Evolutionary conservation across 768 basidiomycete genomes (phyloP).

Genomic region (Hypholoma fasciculare): DNA sequence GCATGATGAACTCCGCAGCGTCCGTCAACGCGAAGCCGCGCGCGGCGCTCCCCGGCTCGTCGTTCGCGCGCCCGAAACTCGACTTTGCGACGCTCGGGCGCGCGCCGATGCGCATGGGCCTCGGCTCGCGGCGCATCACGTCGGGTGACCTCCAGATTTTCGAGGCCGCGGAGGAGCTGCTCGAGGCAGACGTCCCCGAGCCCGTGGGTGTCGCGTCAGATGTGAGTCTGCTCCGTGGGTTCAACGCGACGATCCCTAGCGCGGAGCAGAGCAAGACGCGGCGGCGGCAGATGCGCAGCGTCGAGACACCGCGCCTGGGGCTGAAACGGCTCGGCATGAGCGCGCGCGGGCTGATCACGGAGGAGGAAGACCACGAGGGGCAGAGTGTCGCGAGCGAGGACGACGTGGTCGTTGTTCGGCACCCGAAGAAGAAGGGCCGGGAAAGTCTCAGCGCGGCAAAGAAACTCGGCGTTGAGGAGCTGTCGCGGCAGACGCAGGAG

Average conservation of each 20-base stretch:
- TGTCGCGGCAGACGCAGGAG: constrained; percentile 81
- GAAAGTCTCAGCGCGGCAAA: constrained; percentile 71
- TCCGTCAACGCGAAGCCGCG: constrained; percentile 59
- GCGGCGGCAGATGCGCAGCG: constrained; percentile 76
- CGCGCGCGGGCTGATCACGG: constrained; percentile 71
- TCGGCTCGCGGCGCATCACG: constrained; percentile 68
- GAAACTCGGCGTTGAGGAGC: constrained; percentile 79
- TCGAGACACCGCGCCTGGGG: constrained; percentile 74
- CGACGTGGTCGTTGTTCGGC: constrained; percentile 64
- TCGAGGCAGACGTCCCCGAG: constrained; percentile 72
- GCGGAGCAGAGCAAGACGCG: constrained; percentile 77
- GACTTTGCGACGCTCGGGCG: constrained; percentile 82
- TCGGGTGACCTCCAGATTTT: constrained; percentile 84
- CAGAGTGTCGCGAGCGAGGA: constrained; percentile 75
- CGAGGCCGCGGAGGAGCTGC: constrained; percentile 78
- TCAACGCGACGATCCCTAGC: constrained; percentile 93
- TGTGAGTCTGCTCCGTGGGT: constrained; percentile 85
- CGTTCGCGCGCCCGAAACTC: constrained; percentile 41
- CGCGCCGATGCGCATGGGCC: constrained; percentile 68
- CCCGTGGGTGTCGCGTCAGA: constrained; percentile 66
- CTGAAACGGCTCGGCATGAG: constrained; percentile 78
- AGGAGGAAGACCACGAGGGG: constrained; percentile 53
- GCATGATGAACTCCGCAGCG: constrained; percentile 72
- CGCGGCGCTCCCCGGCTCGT: constrained; percentile 30
- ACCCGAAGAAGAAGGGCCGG: constrained; percentile 51